These are phyloP conservation scores for Fagopyrum tataricum DNA, from an alignment of 148 eudicot species.

Conservation along the genomic window DNA sequence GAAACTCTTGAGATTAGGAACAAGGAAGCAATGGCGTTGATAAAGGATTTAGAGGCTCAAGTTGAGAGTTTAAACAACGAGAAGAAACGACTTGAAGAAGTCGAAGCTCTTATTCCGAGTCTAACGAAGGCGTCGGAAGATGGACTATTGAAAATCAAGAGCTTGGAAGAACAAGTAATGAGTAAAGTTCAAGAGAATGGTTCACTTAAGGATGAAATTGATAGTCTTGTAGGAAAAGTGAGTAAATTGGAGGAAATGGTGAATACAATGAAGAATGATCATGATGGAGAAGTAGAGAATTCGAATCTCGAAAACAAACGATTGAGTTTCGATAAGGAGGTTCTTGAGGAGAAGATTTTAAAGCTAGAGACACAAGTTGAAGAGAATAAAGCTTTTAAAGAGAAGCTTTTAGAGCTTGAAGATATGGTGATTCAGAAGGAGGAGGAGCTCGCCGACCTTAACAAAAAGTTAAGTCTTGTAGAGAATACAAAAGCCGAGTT, in stretches of 20 bases:
- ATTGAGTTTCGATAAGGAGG: constrained; percentile 25
- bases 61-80: constrained; percentile 24
- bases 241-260: constrained; percentile 18
- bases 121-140: no score
- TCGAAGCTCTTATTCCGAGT: not conserved
- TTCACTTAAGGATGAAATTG: constrained; percentile 17
- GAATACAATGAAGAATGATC: no score
- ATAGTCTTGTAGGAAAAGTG: constrained; percentile 18
- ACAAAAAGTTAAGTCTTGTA: constrained; percentile 21
- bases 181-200: constrained; percentile 21
- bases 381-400: not conserved
- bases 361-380: no score
- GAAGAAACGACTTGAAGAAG: constrained; percentile 26
- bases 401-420: not conserved
- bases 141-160: no score
- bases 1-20: constrained; percentile 20
- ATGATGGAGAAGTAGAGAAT: not conserved
- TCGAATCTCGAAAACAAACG: constrained; percentile 11
- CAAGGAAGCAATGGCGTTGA: constrained; percentile 22
- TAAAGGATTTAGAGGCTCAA: constrained; percentile 29
- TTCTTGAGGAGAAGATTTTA: constrained; percentile 17
- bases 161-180: constrained; percentile 11
- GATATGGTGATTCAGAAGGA: not conserved
- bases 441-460: not conserved
- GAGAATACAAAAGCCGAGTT: constrained; percentile 35